phyloP scores from a whole-genome alignment of 768 basidiomycete genomes.

The Suillus subaureus region DNA sequence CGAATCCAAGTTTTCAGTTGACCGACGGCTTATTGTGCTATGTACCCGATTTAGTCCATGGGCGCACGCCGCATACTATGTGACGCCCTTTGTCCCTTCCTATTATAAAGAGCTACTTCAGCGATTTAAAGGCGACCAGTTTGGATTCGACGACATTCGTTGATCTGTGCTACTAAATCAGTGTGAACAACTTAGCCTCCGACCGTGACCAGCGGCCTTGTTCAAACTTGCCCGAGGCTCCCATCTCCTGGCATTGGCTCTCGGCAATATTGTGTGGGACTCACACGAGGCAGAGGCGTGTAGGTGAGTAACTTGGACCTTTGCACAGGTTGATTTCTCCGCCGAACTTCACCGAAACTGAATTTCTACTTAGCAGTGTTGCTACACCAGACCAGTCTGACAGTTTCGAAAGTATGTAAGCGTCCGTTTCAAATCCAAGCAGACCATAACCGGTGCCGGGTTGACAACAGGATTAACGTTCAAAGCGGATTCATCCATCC shows the following conservation, averaged over 20 bases:
- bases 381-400: background rate
- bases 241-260: background rate
- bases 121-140: background rate
- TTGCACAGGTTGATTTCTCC: background rate
- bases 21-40: background rate
- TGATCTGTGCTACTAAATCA: background rate
- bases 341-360: background rate
- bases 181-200: background rate
- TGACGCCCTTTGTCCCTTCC: background rate
- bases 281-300: constrained; percentile 2
- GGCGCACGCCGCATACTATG: too few species aligned
- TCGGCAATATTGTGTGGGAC: background rate
- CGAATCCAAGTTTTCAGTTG: background rate
- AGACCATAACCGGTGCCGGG: background rate
- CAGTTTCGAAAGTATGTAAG: background rate
- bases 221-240: background rate
- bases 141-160: background rate
- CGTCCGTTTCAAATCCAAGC: background rate
- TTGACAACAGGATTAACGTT: background rate
- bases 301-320: background rate
- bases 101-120: background rate
- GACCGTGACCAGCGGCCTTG: background rate
- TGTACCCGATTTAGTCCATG: background rate
- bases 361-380: background rate
- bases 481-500: background rate